Evolutionary conservation across 2,329 filamentous ascomycete genomes (phyloP), one percentile per base, ranked within the genome.

Genomic region (Claviceps capensis): DNA sequence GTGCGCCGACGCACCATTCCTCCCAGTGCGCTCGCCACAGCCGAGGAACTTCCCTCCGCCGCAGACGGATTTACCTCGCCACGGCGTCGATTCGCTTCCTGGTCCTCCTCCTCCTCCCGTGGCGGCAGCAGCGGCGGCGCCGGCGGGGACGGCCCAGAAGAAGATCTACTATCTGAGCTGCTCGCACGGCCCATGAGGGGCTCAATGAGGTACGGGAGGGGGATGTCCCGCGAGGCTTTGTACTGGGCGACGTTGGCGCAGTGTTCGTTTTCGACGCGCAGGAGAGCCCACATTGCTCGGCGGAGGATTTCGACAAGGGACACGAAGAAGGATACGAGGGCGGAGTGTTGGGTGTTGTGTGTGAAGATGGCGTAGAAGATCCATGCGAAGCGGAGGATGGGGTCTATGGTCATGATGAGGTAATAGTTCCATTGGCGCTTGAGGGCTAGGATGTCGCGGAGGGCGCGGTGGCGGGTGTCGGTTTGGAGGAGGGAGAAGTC

Each of bases 191-290:
- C 68, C 54, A 71, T 65, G 11, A 75, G 67, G 0, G 70, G 67
- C 52, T 78, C 73, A 47, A 82, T 69, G 48, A 80, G 75, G 64
- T 96, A 97, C 0, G 91, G 91, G 0, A 97, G 74, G 0, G 88
- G 88, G 0, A 95, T 79, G 61, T 96, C 90, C 52, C 91, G 79
- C 2, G 84, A 88, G 4, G 93, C 93, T 57, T 94, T 89, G 75
- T 94, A 94, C 58, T 88, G 82, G 17, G 82, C 79, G 2, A 98
- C 91, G 60, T 96, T 95, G 52, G 85, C 83, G 68, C 89, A 95
- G 69, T 98, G 93, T 62, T 98, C 93, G 66, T 98, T 98, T 67
- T 98, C 93, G 26, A 98, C 90, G 42, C 93, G 87, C 65, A 98
- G 86, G 4, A 97, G 73, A 0, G 85, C 83, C 93, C 93, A 98